A percentile compares a stretch with the other conserved stretches of the same genome.
phyloP scores from a whole-genome alignment of 495 filamentous ascomycete species.

The Penicillium psychrofluorescens region DNA sequence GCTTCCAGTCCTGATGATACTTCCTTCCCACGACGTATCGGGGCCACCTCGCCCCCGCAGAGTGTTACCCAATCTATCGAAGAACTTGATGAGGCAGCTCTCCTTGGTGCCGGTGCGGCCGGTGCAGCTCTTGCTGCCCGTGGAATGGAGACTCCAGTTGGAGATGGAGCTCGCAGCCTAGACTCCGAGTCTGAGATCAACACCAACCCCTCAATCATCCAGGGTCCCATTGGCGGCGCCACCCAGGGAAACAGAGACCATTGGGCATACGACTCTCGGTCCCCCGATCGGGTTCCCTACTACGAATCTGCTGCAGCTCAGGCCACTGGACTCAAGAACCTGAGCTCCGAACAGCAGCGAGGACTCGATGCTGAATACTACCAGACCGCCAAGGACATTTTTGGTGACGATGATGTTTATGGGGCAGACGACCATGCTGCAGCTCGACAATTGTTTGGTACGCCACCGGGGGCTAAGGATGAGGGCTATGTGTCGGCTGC shows the following conservation, averaged over 20 bases:
- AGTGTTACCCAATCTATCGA: slow-evolving; percentile 62
- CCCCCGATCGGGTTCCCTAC: slow-evolving; percentile 34
- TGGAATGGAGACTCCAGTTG: slow-evolving; percentile 41
- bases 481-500: slow-evolving; percentile 90
- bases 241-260: slow-evolving; percentile 40
- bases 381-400: slow-evolving; percentile 29
- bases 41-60: slow-evolving; percentile 63
- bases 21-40: slow-evolving; percentile 39
- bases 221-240: slow-evolving; percentile 55
- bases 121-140: slow-evolving; percentile 39
- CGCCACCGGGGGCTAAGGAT: slow-evolving; percentile 51
- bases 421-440: slow-evolving; percentile 4
- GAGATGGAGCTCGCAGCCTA: slow-evolving; percentile 51
- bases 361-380: slow-evolving; percentile 34
- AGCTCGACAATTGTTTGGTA: slow-evolving; percentile 23
- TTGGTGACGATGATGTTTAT: slow-evolving; percentile 30
- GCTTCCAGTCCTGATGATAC: slow-evolving; percentile 34
- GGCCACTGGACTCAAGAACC: slow-evolving; percentile 25
- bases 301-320: slow-evolving; percentile 37
- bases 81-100: slow-evolving; percentile 41
- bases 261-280: slow-evolving; percentile 47
- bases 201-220: slow-evolving; percentile 72
- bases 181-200: slow-evolving; percentile 57
- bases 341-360: slow-evolving; percentile 19
- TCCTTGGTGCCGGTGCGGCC: slow-evolving; percentile 53